Evolutionary conservation across 208 protist species (phyloP).

Genomic region (Trypanosoma vivax): DNA sequence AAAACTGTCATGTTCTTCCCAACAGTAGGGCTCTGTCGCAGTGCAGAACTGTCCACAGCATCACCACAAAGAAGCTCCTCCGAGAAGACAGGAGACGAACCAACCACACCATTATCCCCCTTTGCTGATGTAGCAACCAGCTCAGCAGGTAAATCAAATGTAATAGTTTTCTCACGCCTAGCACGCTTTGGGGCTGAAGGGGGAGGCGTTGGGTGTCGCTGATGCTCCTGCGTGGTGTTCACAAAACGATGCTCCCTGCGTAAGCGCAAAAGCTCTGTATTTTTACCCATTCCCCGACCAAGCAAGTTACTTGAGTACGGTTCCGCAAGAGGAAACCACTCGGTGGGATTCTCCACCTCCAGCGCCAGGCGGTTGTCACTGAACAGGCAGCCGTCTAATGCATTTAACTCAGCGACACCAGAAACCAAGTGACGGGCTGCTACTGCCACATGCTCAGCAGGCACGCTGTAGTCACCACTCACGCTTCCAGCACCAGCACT

Average conservation of each 20-base stretch:
- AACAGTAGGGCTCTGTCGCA: constrained; percentile 57
- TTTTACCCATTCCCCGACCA: constrained; percentile 17
- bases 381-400: constrained; percentile 46
- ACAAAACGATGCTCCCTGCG: constrained; percentile 57
- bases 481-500: not conserved
- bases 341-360: constrained; percentile 63
- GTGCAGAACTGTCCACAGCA: constrained; percentile 24
- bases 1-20: constrained; percentile 65
- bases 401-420: constrained; percentile 53
- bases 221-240: not conserved
- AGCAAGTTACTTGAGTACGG: constrained; percentile 19
- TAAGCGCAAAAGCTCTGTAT: constrained; percentile 49
- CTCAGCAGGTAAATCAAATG: constrained; percentile 45
- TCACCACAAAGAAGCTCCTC: constrained; percentile 4
- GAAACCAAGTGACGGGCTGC: constrained; percentile 57
- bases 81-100: constrained; percentile 1
- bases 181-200: constrained; percentile 14
- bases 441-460: constrained; percentile 18
- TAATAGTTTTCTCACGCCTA: constrained; percentile 46
- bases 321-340: constrained; percentile 68
- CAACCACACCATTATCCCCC: constrained; percentile 4
- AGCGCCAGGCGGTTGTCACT: constrained; percentile 57
- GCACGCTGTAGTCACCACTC: constrained; percentile 3
- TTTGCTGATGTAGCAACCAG: not conserved
- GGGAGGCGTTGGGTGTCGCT: not conserved